These are phyloP conservation scores for Scheffersomyces amazonensis DNA, from an alignment of 805 yeast species.

Conservation along the genomic window DNA sequence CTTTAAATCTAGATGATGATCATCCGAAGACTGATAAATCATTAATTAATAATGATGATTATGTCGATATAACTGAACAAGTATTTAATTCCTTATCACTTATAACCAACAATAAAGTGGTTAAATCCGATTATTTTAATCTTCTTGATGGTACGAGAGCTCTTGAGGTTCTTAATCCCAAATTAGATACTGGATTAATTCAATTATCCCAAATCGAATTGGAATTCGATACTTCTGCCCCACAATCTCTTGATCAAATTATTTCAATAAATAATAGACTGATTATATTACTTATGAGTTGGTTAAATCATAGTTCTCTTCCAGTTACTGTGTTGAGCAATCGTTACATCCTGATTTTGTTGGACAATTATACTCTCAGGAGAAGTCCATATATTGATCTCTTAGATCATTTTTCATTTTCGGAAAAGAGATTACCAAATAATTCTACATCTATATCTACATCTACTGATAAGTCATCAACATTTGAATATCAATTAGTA, in stretches of 20 bases:
- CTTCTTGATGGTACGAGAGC: slow-evolving; percentile 87
- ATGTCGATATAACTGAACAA: slow-evolving; percentile 55
- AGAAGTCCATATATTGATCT: neutral
- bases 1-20: slow-evolving; percentile 3
- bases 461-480: neutral
- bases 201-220: slow-evolving; percentile 42
- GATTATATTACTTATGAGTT: slow-evolving; percentile 54
- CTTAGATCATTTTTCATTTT: slow-evolving; percentile 8
- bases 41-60: slow-evolving; percentile 8
- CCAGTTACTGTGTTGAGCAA: slow-evolving; percentile 79
- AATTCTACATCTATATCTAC: neutral
- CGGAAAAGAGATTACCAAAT: slow-evolving; percentile 6
- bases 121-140: slow-evolving; percentile 57
- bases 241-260: slow-evolving; percentile 38
- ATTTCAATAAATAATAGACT: slow-evolving; percentile 54
- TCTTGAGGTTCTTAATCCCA: slow-evolving; percentile 67
- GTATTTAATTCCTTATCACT: slow-evolving; percentile 38
- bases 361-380: slow-evolving; percentile 31
- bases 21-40: too few species aligned
- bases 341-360: slow-evolving; percentile 62
- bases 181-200: slow-evolving; percentile 77
- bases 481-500: slow-evolving; percentile 31
- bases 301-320: slow-evolving; percentile 75
- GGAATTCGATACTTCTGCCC: slow-evolving; percentile 41
- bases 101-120: slow-evolving; percentile 53